A percentile compares a stretch with the other conserved stretches of the same genome.
Evolutionary conservation across 495 filamentous ascomycete genomes (phyloP).

Genomic region (Trichoderma virens): DNA sequence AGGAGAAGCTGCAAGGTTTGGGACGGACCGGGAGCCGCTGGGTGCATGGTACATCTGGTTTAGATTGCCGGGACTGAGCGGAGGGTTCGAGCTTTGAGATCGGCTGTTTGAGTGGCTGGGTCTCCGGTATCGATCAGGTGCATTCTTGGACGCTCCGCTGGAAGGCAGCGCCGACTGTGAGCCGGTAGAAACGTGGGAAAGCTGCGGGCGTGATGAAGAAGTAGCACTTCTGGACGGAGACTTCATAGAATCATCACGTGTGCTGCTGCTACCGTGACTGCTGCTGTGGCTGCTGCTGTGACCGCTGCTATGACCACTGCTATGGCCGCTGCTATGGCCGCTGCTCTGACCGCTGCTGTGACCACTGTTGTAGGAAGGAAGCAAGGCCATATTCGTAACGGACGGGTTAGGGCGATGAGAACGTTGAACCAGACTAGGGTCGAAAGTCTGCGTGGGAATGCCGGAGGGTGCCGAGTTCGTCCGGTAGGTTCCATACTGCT

Average conservation of each 20-base stretch:
- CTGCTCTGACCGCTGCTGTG: background rate
- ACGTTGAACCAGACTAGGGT: slow-evolving; percentile 37
- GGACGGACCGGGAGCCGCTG: background rate
- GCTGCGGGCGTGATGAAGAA: slow-evolving; percentile 25
- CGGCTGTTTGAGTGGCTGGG: slow-evolving; percentile 9
- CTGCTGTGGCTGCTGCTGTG: slow-evolving; percentile 21
- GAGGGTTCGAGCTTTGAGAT: slow-evolving; percentile 14
- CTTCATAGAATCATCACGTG: slow-evolving; percentile 26
- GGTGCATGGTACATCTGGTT: background rate
- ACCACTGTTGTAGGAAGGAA: background rate
- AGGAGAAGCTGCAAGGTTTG: background rate
- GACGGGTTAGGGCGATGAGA: slow-evolving; percentile 56
- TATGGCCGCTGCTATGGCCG: background rate
- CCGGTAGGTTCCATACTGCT: slow-evolving; percentile 60
- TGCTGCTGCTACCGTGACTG: slow-evolving; percentile 13
- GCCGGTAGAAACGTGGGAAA: slow-evolving; percentile 18
- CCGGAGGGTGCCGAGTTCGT: slow-evolving; percentile 59
- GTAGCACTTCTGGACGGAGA: slow-evolving; percentile 17
- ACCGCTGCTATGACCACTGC: slow-evolving; percentile 10
- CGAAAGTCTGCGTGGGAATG: slow-evolving; percentile 39
- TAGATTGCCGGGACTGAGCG: slow-evolving; percentile 11
- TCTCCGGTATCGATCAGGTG: slow-evolving; percentile 11
- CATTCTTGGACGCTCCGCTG: slow-evolving; percentile 30
- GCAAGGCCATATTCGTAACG: slow-evolving; percentile 26
- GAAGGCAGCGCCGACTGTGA: slow-evolving; percentile 28